Evolutionary conservation across 78 protist genomes (phyloP).

Genomic region (Bodo saltans): DNA sequence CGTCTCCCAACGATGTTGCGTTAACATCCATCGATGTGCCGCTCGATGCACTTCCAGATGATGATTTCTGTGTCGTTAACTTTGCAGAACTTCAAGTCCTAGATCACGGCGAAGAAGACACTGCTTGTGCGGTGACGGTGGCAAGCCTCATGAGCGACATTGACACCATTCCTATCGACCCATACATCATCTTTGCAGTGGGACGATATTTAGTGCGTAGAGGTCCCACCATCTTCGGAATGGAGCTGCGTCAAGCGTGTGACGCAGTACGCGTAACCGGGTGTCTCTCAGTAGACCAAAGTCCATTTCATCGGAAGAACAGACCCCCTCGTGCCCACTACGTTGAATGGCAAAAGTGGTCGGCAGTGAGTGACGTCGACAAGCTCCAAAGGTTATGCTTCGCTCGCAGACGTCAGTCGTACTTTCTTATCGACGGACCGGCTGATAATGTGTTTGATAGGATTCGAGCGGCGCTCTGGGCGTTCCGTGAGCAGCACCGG

Average conservation of each 20-base stretch:
- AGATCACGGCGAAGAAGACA: background rate
- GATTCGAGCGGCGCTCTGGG: background rate
- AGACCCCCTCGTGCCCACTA: background rate
- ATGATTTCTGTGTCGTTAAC: background rate
- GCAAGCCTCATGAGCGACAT: background rate
- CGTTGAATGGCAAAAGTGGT: background rate
- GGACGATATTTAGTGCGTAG: background rate
- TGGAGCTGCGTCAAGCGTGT: background rate
- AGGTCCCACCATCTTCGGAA: background rate
- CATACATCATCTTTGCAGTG: background rate
- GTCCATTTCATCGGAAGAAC: background rate
- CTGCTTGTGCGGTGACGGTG: background rate
- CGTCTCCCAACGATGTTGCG: background rate
- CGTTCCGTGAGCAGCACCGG: background rate
- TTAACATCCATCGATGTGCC: background rate
- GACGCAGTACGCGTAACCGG: background rate
- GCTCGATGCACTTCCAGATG: background rate
- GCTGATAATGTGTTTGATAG: background rate
- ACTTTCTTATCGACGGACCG: background rate
- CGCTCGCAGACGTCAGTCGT: background rate
- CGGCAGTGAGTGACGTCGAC: background rate
- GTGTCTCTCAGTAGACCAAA: background rate
- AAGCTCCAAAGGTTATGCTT: background rate
- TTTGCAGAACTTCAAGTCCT: background rate
- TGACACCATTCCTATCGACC: background rate